These are phyloP conservation scores for Crithidia sp. DNA, from an alignment of 208 protist species.

Conservation along the genomic window DNA sequence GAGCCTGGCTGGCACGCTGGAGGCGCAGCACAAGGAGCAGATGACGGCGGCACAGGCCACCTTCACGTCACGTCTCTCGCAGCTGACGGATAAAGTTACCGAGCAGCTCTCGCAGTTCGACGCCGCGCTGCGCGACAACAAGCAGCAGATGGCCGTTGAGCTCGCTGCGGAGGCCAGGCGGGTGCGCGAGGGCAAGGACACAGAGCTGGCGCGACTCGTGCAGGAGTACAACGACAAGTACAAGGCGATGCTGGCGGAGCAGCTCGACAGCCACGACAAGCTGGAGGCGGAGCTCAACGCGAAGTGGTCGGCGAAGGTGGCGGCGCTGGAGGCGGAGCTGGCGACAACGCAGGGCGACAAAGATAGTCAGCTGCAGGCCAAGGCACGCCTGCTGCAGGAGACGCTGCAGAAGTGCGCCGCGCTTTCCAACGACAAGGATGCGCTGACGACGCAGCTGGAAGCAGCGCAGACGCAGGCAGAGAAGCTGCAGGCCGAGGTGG, in stretches of 20 bases:
- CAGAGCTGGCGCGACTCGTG: slow-evolving; percentile 76
- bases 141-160: slow-evolving; percentile 30
- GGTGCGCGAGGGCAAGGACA: slow-evolving; percentile 57
- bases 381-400: slow-evolving; percentile 35
- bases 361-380: slow-evolving; percentile 29
- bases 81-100: slow-evolving; percentile 29
- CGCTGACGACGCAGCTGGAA: slow-evolving; percentile 8
- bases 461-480: slow-evolving; percentile 16
- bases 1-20: slow-evolving; percentile 22
- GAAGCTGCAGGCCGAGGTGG: slow-evolving; percentile 18
- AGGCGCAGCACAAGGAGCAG: slow-evolving; percentile 33
- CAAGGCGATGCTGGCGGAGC: slow-evolving; percentile 92
- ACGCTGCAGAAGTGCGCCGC: slow-evolving; percentile 33
- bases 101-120: slow-evolving; percentile 57
- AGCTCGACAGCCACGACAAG: slow-evolving; percentile 82
- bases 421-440: slow-evolving; percentile 36
- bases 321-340: slow-evolving; percentile 40
- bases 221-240: slow-evolving; percentile 94
- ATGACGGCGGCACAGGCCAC: slow-evolving; percentile 47
- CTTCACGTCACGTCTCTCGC: slow-evolving; percentile 44
- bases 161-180: slow-evolving; percentile 45
- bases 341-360: slow-evolving; percentile 20
- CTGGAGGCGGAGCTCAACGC: slow-evolving; percentile 58
- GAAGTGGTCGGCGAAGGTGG: slow-evolving; percentile 49
- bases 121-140: slow-evolving; percentile 30